These are phyloP conservation scores for Cnidoscolus chayamansa DNA, from an alignment of 441 rosid species.

Conservation along the genomic window DNA sequence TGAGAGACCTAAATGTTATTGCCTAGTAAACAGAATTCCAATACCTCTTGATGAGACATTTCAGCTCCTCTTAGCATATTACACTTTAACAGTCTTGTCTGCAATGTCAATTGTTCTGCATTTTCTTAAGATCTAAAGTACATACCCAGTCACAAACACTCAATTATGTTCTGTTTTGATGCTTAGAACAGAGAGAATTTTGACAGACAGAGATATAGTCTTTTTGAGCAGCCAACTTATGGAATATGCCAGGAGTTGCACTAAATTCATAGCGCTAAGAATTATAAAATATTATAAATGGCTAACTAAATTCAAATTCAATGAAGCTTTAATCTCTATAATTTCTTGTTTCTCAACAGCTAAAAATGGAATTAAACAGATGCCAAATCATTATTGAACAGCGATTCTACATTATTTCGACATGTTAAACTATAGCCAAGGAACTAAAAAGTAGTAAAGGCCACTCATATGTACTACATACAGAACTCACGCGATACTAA, in stretches of 20 bases:
- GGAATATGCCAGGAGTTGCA: neutral
- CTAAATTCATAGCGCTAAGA: neutral
- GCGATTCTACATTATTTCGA: neutral
- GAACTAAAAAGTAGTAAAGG: neutral
- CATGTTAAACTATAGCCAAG: neutral
- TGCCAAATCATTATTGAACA: neutral
- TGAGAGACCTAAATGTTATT: too few relatives aligned
- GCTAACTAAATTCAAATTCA: neutral
- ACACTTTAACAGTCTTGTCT: neutral
- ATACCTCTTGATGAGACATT: too few relatives aligned
- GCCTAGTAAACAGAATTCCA: too few relatives aligned
- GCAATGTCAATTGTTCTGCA: neutral
- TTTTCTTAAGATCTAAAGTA: neutral
- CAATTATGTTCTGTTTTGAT: too few relatives aligned
- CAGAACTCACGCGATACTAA: neutral
- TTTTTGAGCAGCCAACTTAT: neutral
- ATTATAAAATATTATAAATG: neutral
- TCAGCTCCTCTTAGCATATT: neutral
- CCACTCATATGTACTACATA: neutral
- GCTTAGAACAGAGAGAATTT: neutral
- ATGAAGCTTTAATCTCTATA: neutral
- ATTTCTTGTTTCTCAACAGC: neutral
- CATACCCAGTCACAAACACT: neutral
- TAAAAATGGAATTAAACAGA: neutral
- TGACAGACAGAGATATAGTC: too few relatives aligned